These are phyloP conservation scores for Bjerkandera adusta DNA, from an alignment of 1,284 basidiomycete genomes.

Conservation along the genomic window DNA sequence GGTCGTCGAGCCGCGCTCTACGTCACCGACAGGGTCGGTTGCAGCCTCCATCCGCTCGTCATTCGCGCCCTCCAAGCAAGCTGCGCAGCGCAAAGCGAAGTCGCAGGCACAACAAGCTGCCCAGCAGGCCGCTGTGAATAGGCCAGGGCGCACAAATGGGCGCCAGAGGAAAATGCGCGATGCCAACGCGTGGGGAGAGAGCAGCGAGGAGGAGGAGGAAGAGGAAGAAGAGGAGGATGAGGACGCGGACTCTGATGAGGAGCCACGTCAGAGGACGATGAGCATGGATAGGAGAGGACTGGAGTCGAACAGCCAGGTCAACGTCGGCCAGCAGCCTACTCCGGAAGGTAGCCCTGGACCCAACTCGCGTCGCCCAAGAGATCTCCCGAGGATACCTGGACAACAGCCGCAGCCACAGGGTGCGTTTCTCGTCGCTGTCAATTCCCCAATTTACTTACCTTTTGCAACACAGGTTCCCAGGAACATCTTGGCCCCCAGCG, in stretches of 20 bases:
- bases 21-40: slow-evolving; percentile 29
- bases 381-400: slow-evolving; percentile 42
- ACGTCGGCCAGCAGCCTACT: slow-evolving; percentile 25
- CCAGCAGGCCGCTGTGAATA: slow-evolving; percentile 67
- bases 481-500: slow-evolving; percentile 26
- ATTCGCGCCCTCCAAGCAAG: slow-evolving; percentile 81
- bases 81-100: slow-evolving; percentile 79
- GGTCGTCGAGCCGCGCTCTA: slow-evolving; percentile 25
- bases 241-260: slow-evolving; percentile 63
- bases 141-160: slow-evolving; percentile 70
- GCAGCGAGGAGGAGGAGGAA: slow-evolving; percentile 78
- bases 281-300: slow-evolving; percentile 29
- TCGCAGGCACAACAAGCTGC: slow-evolving; percentile 80
- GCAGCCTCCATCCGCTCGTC: slow-evolving; percentile 54
- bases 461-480: slow-evolving; percentile 20
- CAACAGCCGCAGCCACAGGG: slow-evolving; percentile 13
- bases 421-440: slow-evolving; percentile 23
- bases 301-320: slow-evolving; percentile 26
- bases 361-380: slow-evolving; percentile 35
- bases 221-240: slow-evolving; percentile 77
- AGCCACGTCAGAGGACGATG: slow-evolving; percentile 39
- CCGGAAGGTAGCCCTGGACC: slow-evolving; percentile 24
- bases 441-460: neutral
- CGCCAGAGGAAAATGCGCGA: slow-evolving; percentile 42
- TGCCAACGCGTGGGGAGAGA: slow-evolving; percentile 67